phyloP scores from a whole-genome alignment of 176 grass and related monocot species.

The Oryza nivara region DNA sequence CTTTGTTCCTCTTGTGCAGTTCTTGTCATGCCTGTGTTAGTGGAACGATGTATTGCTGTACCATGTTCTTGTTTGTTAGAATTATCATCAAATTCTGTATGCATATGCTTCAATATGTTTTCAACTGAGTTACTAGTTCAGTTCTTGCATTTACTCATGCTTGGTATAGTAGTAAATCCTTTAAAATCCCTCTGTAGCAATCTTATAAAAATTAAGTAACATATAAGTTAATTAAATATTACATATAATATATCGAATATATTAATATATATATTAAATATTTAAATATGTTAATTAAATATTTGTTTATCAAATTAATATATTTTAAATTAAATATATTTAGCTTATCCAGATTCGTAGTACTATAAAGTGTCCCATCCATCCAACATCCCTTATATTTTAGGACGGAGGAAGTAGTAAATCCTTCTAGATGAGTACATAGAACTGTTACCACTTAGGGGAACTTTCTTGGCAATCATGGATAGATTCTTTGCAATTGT shows the following conservation, averaged over 20 bases:
- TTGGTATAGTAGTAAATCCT: slow-evolving; percentile 16
- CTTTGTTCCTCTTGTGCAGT: background rate
- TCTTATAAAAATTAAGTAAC: too few species aligned
- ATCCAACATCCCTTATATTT: too few species aligned
- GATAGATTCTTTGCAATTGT: too few species aligned
- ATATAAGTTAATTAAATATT: too few species aligned
- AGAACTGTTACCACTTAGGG: background rate
- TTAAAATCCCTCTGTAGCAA: background rate
- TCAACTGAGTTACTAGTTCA: background rate
- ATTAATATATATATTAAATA: too few species aligned
- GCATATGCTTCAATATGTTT: slow-evolving; percentile 20
- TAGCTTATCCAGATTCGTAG: too few species aligned
- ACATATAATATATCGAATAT: too few species aligned
- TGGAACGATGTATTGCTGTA: slow-evolving; percentile 13
- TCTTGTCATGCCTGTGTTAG: background rate
- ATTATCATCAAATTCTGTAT: background rate
- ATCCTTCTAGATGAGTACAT: background rate
- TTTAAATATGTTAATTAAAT: too few species aligned
- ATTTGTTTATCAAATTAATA: too few species aligned
- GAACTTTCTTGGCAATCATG: too few species aligned
- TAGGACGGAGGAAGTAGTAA: background rate
- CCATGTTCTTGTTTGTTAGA: slow-evolving; percentile 10
- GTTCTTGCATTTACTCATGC: slow-evolving; percentile 16
- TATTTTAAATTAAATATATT: too few species aligned
- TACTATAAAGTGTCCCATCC: too few species aligned